Evolutionary conservation across 2,329 filamentous ascomycete genomes (phyloP).

Genomic region (Dactylellina cionopaga): DNA sequence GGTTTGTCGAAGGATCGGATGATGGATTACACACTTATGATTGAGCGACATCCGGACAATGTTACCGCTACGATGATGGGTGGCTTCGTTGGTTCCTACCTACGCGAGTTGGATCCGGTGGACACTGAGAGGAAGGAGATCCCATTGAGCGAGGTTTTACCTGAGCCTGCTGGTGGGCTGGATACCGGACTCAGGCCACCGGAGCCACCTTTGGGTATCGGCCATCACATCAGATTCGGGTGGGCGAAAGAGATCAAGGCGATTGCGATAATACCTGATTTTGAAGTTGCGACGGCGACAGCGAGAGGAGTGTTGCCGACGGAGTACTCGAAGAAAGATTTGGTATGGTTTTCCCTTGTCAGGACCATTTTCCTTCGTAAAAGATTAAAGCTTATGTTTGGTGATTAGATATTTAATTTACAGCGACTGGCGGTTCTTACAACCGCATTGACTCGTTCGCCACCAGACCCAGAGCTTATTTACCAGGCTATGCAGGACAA

Average conservation of each 20-base stretch:
- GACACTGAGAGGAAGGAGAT: conserved; percentile 93
- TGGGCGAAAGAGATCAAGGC: conserved; percentile 97
- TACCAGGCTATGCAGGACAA: conserved; percentile 99
- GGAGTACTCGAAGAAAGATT: conserved; percentile 69
- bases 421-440: conserved; percentile 92
- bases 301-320: conserved; percentile 85
- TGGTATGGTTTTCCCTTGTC: conserved; percentile 39
- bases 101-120: conserved; percentile 88
- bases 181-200: conserved; percentile 89
- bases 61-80: conserved; percentile 94
- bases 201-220: conserved; percentile 88
- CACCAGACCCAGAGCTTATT: conserved; percentile 91
- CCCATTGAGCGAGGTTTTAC: conserved; percentile 90
- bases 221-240: conserved; percentile 93
- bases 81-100: conserved; percentile 94
- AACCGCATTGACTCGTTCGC: conserved; percentile 86
- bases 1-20: conserved; percentile 80
- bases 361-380: neutral
- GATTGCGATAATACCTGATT: conserved; percentile 93
- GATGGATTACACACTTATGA: conserved; percentile 97
- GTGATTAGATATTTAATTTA: conserved; percentile 80
- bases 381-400: neutral
- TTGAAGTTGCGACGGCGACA: conserved; percentile 93
- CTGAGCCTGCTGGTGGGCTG: conserved; percentile 85
- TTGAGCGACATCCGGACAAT: conserved; percentile 92